A percentile compares a stretch with the other conserved stretches of the same genome.
Conservation (phyloP, 2,329 filamentous ascomycete genomes). For the Xylariaceae sp. region DNA sequence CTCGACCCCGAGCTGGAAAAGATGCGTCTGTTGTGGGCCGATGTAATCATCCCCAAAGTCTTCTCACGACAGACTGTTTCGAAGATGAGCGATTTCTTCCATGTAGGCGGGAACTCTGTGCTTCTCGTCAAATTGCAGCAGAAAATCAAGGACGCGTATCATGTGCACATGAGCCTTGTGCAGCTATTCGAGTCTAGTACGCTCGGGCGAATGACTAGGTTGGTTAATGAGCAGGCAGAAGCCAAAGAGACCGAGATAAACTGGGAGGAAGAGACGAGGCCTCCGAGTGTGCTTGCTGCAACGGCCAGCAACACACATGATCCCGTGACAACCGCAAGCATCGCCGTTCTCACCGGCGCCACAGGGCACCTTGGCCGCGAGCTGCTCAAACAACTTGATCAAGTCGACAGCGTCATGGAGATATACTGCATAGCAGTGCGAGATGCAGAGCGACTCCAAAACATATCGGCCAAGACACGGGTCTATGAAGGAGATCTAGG, state of each 20-base stretch:
- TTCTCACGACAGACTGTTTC: background rate
- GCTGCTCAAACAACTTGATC: slow-evolving; percentile 37
- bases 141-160: slow-evolving; percentile 33
- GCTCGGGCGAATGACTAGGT: slow-evolving; percentile 38
- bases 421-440: background rate
- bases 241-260: slow-evolving; percentile 26
- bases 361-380: slow-evolving; percentile 40
- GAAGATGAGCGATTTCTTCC: slow-evolving; percentile 38
- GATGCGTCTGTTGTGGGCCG: slow-evolving; percentile 3
- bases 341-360: slow-evolving; percentile 38
- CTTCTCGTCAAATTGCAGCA: slow-evolving; percentile 38
- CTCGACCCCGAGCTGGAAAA: background rate
- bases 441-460: background rate
- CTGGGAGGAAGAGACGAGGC: slow-evolving; percentile 39
- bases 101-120: slow-evolving; percentile 40
- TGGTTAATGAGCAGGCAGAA: slow-evolving; percentile 20
- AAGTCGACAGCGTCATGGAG: background rate
- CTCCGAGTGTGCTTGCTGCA: background rate
- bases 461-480: background rate
- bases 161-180: slow-evolving; percentile 30
- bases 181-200: slow-evolving; percentile 39
- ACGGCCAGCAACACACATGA: background rate
- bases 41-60: slow-evolving; percentile 1
- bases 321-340: background rate
- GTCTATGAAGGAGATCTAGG: slow-evolving; percentile 6